Evolutionary conservation across 257 asterid genomes (phyloP).

Genomic region (Lycium barbarum): DNA sequence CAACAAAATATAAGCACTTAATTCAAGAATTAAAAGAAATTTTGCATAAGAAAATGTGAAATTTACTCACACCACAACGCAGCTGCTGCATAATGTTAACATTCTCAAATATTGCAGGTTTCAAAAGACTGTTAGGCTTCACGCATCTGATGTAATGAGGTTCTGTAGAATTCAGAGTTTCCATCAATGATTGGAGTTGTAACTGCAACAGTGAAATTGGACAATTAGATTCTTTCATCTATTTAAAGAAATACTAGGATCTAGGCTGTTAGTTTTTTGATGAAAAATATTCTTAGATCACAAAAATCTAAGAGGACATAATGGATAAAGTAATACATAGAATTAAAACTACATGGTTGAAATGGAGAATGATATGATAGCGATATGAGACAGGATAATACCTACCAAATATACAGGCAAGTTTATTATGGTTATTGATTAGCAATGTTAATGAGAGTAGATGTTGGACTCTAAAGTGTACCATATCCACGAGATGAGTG

Average conservation of each 20-base stretch:
- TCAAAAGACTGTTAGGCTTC: constrained; percentile 93
- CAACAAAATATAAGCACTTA: constrained; percentile 22
- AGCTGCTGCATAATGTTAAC: constrained; percentile 90
- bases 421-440: constrained; percentile 2
- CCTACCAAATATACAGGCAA: constrained; percentile 3
- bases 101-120: constrained; percentile 94
- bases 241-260: constrained; percentile 31
- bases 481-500: not conserved
- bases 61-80: constrained; percentile 95
- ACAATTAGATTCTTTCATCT: constrained; percentile 41
- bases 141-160: constrained; percentile 99
- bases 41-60: constrained; percentile 28
- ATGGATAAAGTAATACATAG: not conserved
- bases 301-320: constrained; percentile 26
- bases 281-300: not conserved
- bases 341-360: not conserved
- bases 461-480: not conserved
- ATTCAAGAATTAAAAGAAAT: constrained; percentile 14
- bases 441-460: not conserved
- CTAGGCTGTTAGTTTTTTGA: not conserved
- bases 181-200: constrained; percentile 98
- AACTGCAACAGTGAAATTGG: constrained; percentile 57
- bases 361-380: not conserved
- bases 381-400: not conserved
- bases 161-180: constrained; percentile 89